Conservation (phyloP, 805 yeast species). For the Pichia eremophila region DNA sequence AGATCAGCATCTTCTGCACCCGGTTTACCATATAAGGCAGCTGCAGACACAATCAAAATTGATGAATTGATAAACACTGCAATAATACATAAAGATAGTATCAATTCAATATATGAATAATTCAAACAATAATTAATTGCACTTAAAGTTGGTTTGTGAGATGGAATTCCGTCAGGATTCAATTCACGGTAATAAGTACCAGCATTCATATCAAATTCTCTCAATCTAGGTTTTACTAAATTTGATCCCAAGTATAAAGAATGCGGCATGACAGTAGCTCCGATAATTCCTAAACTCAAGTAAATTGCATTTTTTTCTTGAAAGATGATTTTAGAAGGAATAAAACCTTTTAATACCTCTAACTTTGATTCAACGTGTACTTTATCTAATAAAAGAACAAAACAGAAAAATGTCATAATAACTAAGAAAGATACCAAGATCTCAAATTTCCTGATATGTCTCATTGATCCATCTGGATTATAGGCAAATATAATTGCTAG, state of each 20-base stretch:
- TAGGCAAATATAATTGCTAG: slow-evolving; percentile 70
- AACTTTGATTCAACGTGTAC: slow-evolving; percentile 44
- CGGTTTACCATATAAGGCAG: slow-evolving; percentile 60
- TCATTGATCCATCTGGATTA: slow-evolving; percentile 66
- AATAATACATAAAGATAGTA: slow-evolving; percentile 61
- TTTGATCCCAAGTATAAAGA: slow-evolving; percentile 79
- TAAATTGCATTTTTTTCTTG: slow-evolving; percentile 59
- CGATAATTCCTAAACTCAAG: slow-evolving; percentile 73
- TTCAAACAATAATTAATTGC: slow-evolving; percentile 67
- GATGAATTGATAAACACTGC: slow-evolving; percentile 85
- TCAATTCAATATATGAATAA: slow-evolving; percentile 64
- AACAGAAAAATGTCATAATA: slow-evolving; percentile 65
- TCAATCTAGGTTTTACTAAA: slow-evolving; percentile 74
- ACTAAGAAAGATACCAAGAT: slow-evolving; percentile 64
- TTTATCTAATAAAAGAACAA: slow-evolving; percentile 56
- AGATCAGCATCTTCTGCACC: slow-evolving; percentile 77
- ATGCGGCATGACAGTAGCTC: slow-evolving; percentile 96
- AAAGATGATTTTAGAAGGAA: slow-evolving; percentile 52
- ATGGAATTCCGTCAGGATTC: slow-evolving; percentile 11
- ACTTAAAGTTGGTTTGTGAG: slow-evolving; percentile 59
- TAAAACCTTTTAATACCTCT: slow-evolving; percentile 53
- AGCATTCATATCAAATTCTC: slow-evolving; percentile 54
- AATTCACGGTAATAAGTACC: slow-evolving; percentile 10
- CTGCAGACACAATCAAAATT: slow-evolving; percentile 73
- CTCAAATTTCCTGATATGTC: slow-evolving; percentile 70